Evolutionary conservation across 2,329 filamentous ascomycete genomes (phyloP), one percentile per base, ranked within the genome.

Genomic region (Aureobasidium sp.): DNA sequence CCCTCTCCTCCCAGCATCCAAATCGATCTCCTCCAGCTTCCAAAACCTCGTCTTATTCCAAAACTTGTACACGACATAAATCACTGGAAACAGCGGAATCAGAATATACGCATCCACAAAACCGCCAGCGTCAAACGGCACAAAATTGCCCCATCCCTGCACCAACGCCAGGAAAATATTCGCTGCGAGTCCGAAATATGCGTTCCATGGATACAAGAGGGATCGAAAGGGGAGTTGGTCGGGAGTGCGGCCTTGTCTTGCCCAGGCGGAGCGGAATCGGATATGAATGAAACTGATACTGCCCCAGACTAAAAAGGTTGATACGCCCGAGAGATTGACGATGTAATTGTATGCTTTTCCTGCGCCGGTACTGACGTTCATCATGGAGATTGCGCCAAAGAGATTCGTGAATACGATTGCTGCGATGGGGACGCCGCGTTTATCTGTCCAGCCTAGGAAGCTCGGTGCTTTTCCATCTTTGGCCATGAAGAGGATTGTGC

Each of bases 401-500:
- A 81, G 70, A 58, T 89, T 89, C 12, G 86, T 84, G 44, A 88
- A 74, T 2, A 86, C 62, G 38, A 90, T 60, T 68, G 85, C 66
- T 66, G 78, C 61, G 78, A 78, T 69, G 0, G 78, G 78, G 0
- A 79, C 76, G 22, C 86, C 86, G 12, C 79, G 75, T 21, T 71
- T 71, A 64, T 85, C 81, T 2, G 86, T 88, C 66, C 78, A 80
- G 37, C 83, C 84, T 1, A 90, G 73, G 60, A 90, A 78, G 17
- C 68, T 71, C 0, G 87, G 87, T 0, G 86, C 87, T 66, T 86
- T 88, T 41, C 79, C 75, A 39, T 82, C 81, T 61, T 87, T 83
- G 0, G 85, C 85, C 81, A 90, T 86, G 70, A 82, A 89, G 0
- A 90, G 70, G 1, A 91, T 69, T 0, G 86, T 90, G 19, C 87